These are phyloP conservation scores for Corymbia maculata DNA, from an alignment of 345 rosid species.

Conservation along the genomic window DNA sequence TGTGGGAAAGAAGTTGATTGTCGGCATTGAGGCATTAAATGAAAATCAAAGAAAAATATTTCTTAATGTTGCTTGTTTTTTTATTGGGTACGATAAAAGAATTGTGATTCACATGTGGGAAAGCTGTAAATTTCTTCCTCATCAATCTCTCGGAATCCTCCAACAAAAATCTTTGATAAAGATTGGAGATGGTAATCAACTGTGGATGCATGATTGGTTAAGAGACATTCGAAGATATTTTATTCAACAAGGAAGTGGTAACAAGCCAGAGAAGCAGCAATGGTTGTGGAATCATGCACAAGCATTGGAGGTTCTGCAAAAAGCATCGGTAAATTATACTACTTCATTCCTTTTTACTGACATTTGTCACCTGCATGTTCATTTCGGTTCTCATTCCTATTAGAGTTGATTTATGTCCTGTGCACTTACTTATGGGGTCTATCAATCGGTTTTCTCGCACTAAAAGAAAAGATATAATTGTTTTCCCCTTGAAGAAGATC, in stretches of 20 bases:
- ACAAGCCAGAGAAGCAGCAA: neutral
- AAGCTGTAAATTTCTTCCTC: neutral
- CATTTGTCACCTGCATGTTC: neutral
- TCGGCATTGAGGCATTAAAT: neutral
- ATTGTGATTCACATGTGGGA: neutral
- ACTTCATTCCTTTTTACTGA: neutral
- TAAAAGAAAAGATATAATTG: neutral
- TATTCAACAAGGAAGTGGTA: neutral
- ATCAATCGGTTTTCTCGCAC: neutral
- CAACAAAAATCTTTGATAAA: neutral
- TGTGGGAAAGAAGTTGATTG: neutral
- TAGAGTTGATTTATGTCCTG: neutral
- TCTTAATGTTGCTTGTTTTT: neutral
- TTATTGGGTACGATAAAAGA: neutral
- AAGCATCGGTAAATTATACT: neutral
- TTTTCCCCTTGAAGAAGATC: neutral
- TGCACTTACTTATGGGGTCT: fast-evolving
- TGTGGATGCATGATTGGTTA: neutral
- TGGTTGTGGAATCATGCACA: neutral
- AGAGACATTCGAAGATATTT: neutral
- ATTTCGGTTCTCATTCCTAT: neutral
- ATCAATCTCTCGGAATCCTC: neutral
- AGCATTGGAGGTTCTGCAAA: neutral
- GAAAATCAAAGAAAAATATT: neutral
- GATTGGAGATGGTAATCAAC: neutral